A percentile compares a stretch with the other conserved stretches of the same genome.
Conservation (phyloP, 371 early-diverging fungal species). For the Haplosporangium sp. region DNA sequence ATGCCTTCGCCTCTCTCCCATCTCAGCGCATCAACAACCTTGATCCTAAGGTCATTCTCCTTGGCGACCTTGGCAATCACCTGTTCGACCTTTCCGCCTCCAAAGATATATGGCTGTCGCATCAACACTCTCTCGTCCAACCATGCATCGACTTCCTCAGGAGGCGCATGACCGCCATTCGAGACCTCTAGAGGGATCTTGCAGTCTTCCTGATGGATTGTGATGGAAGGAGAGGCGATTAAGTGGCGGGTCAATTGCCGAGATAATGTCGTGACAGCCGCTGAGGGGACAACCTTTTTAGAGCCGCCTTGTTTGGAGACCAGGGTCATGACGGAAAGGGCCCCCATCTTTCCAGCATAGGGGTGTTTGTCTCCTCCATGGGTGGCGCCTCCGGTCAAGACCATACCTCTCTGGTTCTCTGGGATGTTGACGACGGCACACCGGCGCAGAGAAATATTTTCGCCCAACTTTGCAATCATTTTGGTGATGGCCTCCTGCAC, state of each 20-base stretch:
- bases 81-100: conserved; percentile 77
- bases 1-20: conserved; percentile 91
- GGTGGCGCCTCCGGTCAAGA: conserved; percentile 69
- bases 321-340: conserved; percentile 71
- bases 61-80: conserved; percentile 63
- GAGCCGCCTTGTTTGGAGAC: conserved; percentile 52
- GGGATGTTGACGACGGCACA: conserved; percentile 63
- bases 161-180: conserved; percentile 58
- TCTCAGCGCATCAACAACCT: conserved; percentile 75
- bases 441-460: conserved; percentile 86
- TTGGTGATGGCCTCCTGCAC: conserved; percentile 76
- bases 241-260: conserved; percentile 82
- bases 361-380: conserved; percentile 76
- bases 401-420: conserved; percentile 41
- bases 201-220: conserved; percentile 58
- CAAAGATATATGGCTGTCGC: conserved; percentile 81
- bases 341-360: conserved; percentile 71
- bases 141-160: conserved; percentile 63
- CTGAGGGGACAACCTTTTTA: conserved; percentile 50
- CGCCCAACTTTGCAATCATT: conserved; percentile 87
- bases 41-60: conserved; percentile 57
- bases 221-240: conserved; percentile 78
- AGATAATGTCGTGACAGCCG: conserved; percentile 63
- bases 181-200: conserved; percentile 46
- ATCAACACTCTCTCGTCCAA: conserved; percentile 71